A percentile compares a stretch with the other conserved stretches of the same genome.
These are phyloP conservation scores for Clitocybe nebularis DNA, from an alignment of 1,284 basidiomycete genomes.

Conservation along the genomic window DNA sequence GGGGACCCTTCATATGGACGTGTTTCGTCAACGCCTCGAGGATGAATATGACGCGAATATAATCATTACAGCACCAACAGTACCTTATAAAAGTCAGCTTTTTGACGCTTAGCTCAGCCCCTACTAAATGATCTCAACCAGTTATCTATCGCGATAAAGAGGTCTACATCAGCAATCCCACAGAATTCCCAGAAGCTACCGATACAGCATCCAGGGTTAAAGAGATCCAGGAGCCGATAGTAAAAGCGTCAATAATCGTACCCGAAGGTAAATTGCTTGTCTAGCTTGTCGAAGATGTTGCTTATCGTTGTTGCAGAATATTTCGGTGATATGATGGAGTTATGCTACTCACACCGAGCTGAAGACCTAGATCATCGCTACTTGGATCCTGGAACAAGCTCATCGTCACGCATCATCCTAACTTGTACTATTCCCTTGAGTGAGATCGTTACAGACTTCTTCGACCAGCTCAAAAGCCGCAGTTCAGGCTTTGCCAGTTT, in stretches of 20 bases:
- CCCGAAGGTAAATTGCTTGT: slow-evolving; percentile 64
- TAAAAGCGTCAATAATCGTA: slow-evolving; percentile 90
- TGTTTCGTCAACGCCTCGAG: slow-evolving; percentile 92
- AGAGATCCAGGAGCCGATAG: slow-evolving; percentile 84
- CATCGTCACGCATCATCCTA: slow-evolving; percentile 68
- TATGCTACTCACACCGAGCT: slow-evolving; percentile 81
- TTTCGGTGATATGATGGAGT: slow-evolving; percentile 89
- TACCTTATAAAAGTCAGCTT: slow-evolving; percentile 80
- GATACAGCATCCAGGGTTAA: slow-evolving; percentile 63
- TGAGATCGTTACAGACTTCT: slow-evolving; percentile 93
- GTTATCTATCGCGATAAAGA: slow-evolving; percentile 73
- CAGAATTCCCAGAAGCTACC: slow-evolving; percentile 82
- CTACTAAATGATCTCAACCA: slow-evolving; percentile 25
- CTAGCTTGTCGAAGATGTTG: slow-evolving; percentile 3
- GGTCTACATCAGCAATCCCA: slow-evolving; percentile 82
- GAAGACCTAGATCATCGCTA: slow-evolving; percentile 76
- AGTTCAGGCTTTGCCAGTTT: slow-evolving; percentile 93
- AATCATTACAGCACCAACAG: slow-evolving; percentile 90
- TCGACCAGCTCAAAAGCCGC: slow-evolving; percentile 85
- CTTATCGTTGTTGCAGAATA: slow-evolving; percentile 46
- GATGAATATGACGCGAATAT: slow-evolving; percentile 93
- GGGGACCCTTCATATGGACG: slow-evolving; percentile 96
- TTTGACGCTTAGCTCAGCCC: neutral
- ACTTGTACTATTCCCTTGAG: slow-evolving; percentile 81
- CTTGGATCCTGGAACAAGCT: slow-evolving; percentile 58